Conservation (phyloP, 495 filamentous ascomycete genomes). For the Penicillium roqueforti region DNA sequence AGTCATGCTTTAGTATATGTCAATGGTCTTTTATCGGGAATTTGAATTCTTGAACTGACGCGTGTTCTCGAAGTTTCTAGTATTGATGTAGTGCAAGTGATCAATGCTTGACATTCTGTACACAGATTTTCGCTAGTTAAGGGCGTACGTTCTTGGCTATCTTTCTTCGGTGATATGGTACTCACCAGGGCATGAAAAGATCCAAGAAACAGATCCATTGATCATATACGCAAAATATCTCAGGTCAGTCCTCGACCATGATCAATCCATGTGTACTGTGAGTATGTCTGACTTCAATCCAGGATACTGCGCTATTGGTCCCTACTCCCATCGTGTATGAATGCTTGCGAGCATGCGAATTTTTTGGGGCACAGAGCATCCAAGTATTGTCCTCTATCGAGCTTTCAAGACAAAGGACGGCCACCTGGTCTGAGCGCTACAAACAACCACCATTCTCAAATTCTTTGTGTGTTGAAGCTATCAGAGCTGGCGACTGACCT, state of each 20-base stretch:
- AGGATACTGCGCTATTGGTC: slow-evolving; percentile 78
- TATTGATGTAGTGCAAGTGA: not conserved
- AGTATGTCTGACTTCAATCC: slow-evolving; percentile 10
- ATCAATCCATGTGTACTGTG: no score
- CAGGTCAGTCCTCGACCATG: slow-evolving; percentile 8
- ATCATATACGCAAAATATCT: slow-evolving; percentile 32
- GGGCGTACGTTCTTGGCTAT: slow-evolving; percentile 43
- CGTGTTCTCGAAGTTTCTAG: slow-evolving; percentile 64
- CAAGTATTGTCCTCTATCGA: slow-evolving; percentile 84
- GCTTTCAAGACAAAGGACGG: slow-evolving; percentile 80
- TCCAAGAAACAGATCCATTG: slow-evolving; percentile 65
- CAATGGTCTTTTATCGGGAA: slow-evolving; percentile 58
- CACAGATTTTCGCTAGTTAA: slow-evolving; percentile 90
- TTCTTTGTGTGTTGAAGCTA: slow-evolving; percentile 65
- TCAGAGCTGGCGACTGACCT: slow-evolving; percentile 62
- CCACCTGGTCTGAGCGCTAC: slow-evolving; percentile 79
- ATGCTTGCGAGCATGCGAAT: slow-evolving; percentile 69
- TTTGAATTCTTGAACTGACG: slow-evolving; percentile 81
- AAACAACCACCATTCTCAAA: slow-evolving; percentile 75
- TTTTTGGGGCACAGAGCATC: slow-evolving; percentile 90
- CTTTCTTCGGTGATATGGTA: not conserved
- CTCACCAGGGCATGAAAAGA: slow-evolving; percentile 55
- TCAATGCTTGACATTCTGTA: slow-evolving; percentile 56
- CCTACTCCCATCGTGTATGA: slow-evolving; percentile 73
- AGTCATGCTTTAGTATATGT: not conserved